Conservation (phyloP, 1,284 basidiomycete species). For the Moesziomyces sp. region DNA sequence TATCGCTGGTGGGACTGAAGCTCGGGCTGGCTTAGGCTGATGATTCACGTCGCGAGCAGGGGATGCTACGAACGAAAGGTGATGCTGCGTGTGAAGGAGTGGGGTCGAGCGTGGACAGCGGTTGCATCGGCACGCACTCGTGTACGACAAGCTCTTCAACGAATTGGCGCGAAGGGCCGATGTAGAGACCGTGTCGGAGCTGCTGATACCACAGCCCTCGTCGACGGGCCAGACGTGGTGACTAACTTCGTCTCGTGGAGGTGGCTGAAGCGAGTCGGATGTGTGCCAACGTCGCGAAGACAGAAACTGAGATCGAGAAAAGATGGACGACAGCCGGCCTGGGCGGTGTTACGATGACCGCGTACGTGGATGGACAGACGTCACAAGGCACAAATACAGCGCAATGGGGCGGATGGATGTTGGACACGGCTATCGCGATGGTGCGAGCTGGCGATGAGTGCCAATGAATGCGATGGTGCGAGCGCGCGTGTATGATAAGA, state of each 20-base stretch:
- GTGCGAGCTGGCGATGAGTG: constrained; percentile 1
- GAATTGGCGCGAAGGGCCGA: no score
- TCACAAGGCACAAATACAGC: constrained; percentile 22
- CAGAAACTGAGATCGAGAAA: neutral
- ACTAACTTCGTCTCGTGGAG: no score
- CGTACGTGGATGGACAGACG: constrained; percentile 1
- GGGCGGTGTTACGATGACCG: neutral
- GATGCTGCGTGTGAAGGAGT: neutral
- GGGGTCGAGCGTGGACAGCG: neutral
- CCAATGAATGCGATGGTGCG: neutral
- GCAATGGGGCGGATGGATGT: neutral
- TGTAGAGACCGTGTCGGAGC: no score
- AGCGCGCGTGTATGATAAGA: neutral
- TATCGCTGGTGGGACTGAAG: neutral
- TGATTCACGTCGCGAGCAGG: neutral
- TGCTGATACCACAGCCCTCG: no score
- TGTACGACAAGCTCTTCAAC: no score
- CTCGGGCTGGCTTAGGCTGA: neutral
- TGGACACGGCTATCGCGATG: neutral
- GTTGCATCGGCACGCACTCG: neutral
- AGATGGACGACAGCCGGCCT: neutral
- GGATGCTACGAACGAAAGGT: neutral
- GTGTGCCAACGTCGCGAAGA: no score
- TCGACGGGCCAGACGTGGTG: no score
- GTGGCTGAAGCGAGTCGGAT: no score